Percentiles rank a stretch among this genome's conserved stretches.
These are phyloP conservation scores for Jimgerdemannia flammicorona DNA, from an alignment of 192 early-diverging fungal genomes.

Conservation along the genomic window DNA sequence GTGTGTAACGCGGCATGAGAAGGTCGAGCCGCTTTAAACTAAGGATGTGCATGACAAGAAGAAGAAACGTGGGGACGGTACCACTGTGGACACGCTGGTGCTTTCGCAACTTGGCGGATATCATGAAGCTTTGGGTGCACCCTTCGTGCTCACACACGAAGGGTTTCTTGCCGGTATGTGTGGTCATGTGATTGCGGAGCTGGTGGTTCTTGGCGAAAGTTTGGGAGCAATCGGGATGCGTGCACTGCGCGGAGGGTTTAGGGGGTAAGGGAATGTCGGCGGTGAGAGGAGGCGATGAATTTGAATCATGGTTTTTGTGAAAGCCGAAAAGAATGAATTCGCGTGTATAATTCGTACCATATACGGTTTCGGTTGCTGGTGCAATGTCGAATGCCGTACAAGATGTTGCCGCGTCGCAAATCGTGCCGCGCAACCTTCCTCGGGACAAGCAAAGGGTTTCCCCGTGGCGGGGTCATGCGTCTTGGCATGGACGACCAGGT, in stretches of 20 bases:
- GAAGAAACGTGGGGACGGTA: not conserved
- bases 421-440: conserved; percentile 23
- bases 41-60: too few relatives aligned
- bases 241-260: conserved; percentile 11
- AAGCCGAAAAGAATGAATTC: too few relatives aligned
- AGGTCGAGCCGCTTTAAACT: too few relatives aligned
- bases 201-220: conserved; percentile 32
- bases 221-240: conserved; percentile 31
- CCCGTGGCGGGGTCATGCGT: conserved; percentile 20
- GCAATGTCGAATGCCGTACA: conserved; percentile 25
- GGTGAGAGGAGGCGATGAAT: too few relatives aligned
- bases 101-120: conserved; percentile 29
- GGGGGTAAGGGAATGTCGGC: too few relatives aligned
- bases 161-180: conserved; percentile 35
- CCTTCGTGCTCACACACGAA: conserved; percentile 29
- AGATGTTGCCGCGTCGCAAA: conserved; percentile 33
- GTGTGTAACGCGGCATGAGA: too few relatives aligned
- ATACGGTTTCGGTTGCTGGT: conserved; percentile 9
- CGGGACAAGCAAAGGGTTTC: conserved; percentile 13
- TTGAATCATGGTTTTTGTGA: too few relatives aligned
- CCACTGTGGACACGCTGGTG: conserved; percentile 27
- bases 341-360: not conserved
- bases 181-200: conserved; percentile 34
- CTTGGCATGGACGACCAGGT: conserved; percentile 25
- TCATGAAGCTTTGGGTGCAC: conserved; percentile 34